Conservation (phyloP, 208 protist genomes). For the Endotrypanum monterogeii region DNA sequence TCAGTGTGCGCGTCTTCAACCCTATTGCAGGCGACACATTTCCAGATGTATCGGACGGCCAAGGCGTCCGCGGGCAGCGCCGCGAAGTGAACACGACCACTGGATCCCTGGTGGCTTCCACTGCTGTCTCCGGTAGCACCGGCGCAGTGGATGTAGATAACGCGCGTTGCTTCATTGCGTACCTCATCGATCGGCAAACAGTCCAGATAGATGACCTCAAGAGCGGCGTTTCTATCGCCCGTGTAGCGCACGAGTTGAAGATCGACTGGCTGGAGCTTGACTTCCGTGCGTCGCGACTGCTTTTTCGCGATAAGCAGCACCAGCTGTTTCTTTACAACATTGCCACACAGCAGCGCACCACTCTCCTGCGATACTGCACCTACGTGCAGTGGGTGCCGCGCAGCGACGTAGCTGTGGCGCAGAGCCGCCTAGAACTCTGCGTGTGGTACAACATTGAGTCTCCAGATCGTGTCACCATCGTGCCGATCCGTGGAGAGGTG, state of each 20-base stretch:
- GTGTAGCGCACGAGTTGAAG: conserved; percentile 90
- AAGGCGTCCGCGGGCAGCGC: conserved; percentile 15
- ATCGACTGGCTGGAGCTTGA: conserved; percentile 98
- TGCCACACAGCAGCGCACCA: conserved; percentile 79
- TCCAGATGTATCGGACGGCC: not conserved
- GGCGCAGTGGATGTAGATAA: conserved; percentile 24
- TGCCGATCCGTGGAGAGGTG: conserved; percentile 97
- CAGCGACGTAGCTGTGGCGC: conserved; percentile 98
- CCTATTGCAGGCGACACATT: conserved; percentile 16
- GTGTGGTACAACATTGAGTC: conserved; percentile 98
- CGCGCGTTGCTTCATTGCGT: conserved; percentile 93
- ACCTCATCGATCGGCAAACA: conserved; percentile 96
- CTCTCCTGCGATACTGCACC: conserved; percentile 95
- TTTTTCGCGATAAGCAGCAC: conserved; percentile 97
- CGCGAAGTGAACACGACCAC: conserved; percentile 36
- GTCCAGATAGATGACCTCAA: conserved; percentile 95
- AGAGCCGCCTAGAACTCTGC: conserved; percentile 95
- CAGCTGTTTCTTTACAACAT: conserved; percentile 96
- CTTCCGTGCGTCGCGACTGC: conserved; percentile 91
- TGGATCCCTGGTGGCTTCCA: conserved; percentile 2
- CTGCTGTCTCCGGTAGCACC: not conserved
- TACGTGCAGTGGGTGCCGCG: conserved; percentile 98
- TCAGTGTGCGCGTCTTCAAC: conserved; percentile 91
- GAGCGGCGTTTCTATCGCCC: conserved; percentile 81
- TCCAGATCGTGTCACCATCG: conserved; percentile 94